Evolutionary conservation across 768 basidiomycete species (phyloP), one percentile per base, ranked within the genome.

Genomic region (Calocybe cyanea): DNA sequence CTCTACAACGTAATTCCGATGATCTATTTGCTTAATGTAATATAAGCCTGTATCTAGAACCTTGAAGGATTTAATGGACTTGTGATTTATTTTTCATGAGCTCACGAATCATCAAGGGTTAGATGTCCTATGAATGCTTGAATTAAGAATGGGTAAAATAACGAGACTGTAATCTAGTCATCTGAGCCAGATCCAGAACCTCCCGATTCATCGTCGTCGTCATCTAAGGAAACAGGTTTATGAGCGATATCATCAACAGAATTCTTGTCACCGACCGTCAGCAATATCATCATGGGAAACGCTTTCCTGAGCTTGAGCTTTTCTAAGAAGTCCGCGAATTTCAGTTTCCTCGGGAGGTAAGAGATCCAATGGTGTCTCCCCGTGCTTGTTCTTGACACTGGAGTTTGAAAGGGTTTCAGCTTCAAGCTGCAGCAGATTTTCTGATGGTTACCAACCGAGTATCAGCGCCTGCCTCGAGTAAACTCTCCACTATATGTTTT

Each of bases 381-480:
- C 81, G 45, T 80, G 70, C 69, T 83, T 85, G 64, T 92, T 81
- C 57, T 78, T 81, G 59, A 90, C 80, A 47, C 87, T 90, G n/a
- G n/a, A 54, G 17, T 46, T 36, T 9, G 30, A 23, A 15, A 28
- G 17, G 14, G 7, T 36, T 8, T 5, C 24, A 10, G 9, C 13
- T 15, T 17, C n/a, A 15, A 34, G 6, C n/a, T 7, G 24, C 25
- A 41, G 15, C n/a, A 23, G 18, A 13, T 17, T 55, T 2, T 35
- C 13, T n/a, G n/a, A 7, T 35, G 5, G 34, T 35, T 6, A 62
- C 80, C 49, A 47, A 87, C 86, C 61, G 71, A 2, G 75, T 78
- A 64, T 89, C 78, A 1, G 87, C 87, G 3, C 90, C 89, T 0
- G 89, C 89, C 1, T 92, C 90, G 3, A 92, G 64, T 47, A 92